Evolutionary conservation across 768 basidiomycete genomes (phyloP), one percentile per base, ranked within the genome.

Genomic region (Mycena belliarum): DNA sequence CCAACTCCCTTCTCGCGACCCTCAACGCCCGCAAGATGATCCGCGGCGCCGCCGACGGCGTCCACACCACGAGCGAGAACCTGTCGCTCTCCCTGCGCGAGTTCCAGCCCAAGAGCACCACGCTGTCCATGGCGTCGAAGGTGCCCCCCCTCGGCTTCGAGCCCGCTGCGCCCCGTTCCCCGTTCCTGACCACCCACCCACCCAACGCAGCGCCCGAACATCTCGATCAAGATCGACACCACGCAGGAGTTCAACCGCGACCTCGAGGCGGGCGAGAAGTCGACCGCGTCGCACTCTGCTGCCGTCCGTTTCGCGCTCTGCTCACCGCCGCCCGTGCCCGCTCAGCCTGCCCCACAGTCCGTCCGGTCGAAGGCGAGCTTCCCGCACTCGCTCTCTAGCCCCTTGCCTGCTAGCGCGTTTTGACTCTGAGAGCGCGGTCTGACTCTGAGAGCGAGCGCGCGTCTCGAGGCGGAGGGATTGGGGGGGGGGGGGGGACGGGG

Each of bases 1-100:
- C 81, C 38, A 86, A 85, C 65, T 78, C 82, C 6, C 78, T 86
- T n/a, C 76, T 86, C 11, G 82, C 82, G 1, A 84, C 83, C 0
- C 75, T 85, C 49, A 86, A 86, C 49, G 81, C 81, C 12, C 74
- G 83, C 6, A 78, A 77, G 50, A 75, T 73, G 70, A 76, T 84
- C 49, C 76, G 77, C 37, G 72, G 69, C 9, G 64, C 75, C 0
- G 70, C 70, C 2, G 76, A 76, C 40, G 73, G 69, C 5, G 67
- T 79, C 14, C 70, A 76, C 46, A 79, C 64, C 59, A 76, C 76
- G 23, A 76, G 75, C 52, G 76, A 78, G 25, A 72, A 76, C 49
- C 40, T 76, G 25, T 73, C 75, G 18, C 63, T 77, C 6, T 78
- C 77, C 16, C 63, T 77, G 28, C 70, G 73, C 4, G 76, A 78